Conservation (phyloP, 2,329 filamentous ascomycete genomes). For the Alternaria viburni region DNA sequence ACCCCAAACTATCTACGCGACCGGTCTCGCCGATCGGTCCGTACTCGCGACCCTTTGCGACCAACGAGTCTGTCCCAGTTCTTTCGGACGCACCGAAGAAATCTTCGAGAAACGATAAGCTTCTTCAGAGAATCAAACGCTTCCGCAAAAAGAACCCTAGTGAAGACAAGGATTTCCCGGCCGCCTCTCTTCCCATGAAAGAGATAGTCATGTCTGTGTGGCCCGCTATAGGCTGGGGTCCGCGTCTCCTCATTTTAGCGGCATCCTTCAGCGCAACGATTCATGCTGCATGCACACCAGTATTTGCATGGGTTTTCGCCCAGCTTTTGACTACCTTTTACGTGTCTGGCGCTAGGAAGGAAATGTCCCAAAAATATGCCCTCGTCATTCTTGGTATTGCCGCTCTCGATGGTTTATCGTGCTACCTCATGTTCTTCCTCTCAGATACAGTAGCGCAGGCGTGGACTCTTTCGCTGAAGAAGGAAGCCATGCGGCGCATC, state of each 20-base stretch:
- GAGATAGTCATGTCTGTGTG: slow-evolving; percentile 73
- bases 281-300: slow-evolving; percentile 71
- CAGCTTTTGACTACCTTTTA: slow-evolving; percentile 76
- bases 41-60: slow-evolving; percentile 11
- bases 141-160: neutral
- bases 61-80: neutral
- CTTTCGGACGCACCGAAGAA: neutral
- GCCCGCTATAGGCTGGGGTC: slow-evolving; percentile 63
- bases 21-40: neutral
- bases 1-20: slow-evolving; percentile 10
- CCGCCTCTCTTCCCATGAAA: slow-evolving; percentile 46
- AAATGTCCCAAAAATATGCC: slow-evolving; percentile 69
- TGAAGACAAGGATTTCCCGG: neutral
- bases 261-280: slow-evolving; percentile 68
- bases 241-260: slow-evolving; percentile 62
- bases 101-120: neutral
- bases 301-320: slow-evolving; percentile 78
- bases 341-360: slow-evolving; percentile 55
- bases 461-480: slow-evolving; percentile 78
- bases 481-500: slow-evolving; percentile 70
- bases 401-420: slow-evolving; percentile 67
- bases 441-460: slow-evolving; percentile 74
- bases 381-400: slow-evolving; percentile 73
- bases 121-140: neutral
- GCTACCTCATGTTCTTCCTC: slow-evolving; percentile 71